Evolutionary conservation across 1,139 yeast species (phyloP), one percentile per base, ranked within the genome.

Genomic region (Candida albicans): DNA sequence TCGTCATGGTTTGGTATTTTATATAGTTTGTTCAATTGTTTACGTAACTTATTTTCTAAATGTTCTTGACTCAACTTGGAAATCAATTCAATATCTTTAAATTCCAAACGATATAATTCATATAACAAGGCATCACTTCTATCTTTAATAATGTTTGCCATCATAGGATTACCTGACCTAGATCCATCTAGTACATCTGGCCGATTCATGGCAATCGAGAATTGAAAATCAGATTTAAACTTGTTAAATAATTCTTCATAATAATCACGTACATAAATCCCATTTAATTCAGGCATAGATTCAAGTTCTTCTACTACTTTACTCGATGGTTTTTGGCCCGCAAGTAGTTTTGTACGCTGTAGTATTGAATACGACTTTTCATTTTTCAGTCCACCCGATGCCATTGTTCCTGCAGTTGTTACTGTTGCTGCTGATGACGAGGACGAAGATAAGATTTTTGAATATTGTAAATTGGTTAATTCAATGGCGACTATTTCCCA

Each of bases 401-500:
- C 30, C 6, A 13, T 29, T 2, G 13, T 29, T 12, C 29, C 13
- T 6, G 24, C 9, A 3, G 37, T 8, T 27, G 25, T 5, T 25
- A 25, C 9, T 11, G 32, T 3, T 27, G 29, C 3, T 12, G 38
- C 13, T 11, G 38, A 35, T 3, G 39, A 36, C 8, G 39, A 36
- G 4, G 33, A 36, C 1, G 27, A 36, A 12, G 22, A 15, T 26
- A 47, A n/a, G 8, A 41, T 34, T n/a, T 36, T 37, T 7, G 39
- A 27, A 18, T 45, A 45, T 24, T 35, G 43, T 8, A 35, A 29
- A 8, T 39, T 42, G 4, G 44, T 39, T 37, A 68, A 52, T 43
- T 64, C 60, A 24, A 68, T 67, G 7, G 74, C 71, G 10, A 68
- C 56, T 8, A 65, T 50, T 50, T 68, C 74, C 74, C 74, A 68